phyloP scores from a whole-genome alignment of 768 basidiomycete genomes.

The Trametes coccinea region DNA sequence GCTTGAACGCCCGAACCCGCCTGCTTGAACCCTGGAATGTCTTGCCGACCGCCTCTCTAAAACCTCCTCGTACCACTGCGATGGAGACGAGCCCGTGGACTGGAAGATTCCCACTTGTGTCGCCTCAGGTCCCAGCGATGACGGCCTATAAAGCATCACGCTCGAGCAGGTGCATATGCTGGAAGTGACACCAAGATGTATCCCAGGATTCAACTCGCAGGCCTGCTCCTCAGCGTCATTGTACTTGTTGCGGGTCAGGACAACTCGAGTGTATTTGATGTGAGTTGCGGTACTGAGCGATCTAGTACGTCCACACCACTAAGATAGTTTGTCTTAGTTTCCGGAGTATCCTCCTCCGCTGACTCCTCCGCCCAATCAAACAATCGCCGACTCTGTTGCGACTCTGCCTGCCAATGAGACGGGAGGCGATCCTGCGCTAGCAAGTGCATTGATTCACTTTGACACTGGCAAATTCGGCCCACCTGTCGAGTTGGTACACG shows the following conservation, averaged over 20 bases:
- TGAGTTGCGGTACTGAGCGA: not conserved
- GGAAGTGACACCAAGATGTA: not conserved
- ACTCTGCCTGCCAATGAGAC: constrained; percentile 8
- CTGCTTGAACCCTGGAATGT: too few species aligned
- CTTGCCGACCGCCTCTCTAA: too few species aligned
- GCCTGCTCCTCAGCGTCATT: not conserved
- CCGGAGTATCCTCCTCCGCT: constrained; percentile 24
- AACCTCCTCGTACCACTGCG: not conserved
- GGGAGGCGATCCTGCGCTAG: not conserved
- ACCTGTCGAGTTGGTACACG: constrained; percentile 20
- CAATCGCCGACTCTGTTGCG: constrained; percentile 10
- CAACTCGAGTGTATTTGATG: constrained; percentile 19
- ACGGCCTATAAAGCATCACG: not conserved
- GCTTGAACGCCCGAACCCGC: too few species aligned
- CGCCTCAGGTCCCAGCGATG: not conserved
- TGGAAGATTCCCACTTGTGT: not conserved
- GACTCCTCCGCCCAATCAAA: constrained; percentile 16
- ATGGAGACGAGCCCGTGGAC: not conserved
- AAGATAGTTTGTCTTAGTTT: constrained; percentile 2
- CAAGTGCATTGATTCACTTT: constrained; percentile 9
- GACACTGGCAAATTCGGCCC: constrained; percentile 23
- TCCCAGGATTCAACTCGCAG: not conserved
- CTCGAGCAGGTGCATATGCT: not conserved
- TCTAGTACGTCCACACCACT: too few species aligned
- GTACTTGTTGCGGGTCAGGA: not conserved